A percentile compares a stretch with the other conserved stretches of the same genome.
phyloP scores from a whole-genome alignment of 257 asterid genomes.

The Plantago major region DNA sequence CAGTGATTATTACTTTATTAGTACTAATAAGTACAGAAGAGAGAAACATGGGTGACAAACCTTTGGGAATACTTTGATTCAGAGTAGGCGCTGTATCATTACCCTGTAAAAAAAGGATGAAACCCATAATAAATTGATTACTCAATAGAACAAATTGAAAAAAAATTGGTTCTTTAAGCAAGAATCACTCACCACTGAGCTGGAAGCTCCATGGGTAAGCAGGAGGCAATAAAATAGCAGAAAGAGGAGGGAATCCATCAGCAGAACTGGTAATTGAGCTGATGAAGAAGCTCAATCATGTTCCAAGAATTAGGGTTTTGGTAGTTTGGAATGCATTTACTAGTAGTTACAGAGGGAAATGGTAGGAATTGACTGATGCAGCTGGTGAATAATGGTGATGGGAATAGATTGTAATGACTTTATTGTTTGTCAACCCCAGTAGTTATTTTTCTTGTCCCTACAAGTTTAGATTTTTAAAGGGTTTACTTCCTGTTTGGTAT shows the following conservation, averaged over 20 bases:
- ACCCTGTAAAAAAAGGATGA: slow-evolving; percentile 18
- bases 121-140: background rate
- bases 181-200: slow-evolving; percentile 25
- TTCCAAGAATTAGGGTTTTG: background rate
- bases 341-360: background rate
- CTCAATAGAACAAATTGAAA: too few species aligned
- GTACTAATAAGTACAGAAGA: background rate
- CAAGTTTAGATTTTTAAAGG: too few species aligned
- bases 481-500: too few species aligned
- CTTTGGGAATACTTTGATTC: slow-evolving; percentile 34
- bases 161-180: background rate
- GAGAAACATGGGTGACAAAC: slow-evolving; percentile 20
- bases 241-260: background rate
- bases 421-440: too few species aligned
- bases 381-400: background rate
- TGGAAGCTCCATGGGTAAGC: slow-evolving; percentile 33
- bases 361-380: background rate
- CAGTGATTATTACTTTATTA: too few species aligned
- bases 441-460: too few species aligned
- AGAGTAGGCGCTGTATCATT: slow-evolving; percentile 29
- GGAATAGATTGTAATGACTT: too few species aligned
- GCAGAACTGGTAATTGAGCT: background rate
- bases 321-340: background rate
- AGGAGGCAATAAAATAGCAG: slow-evolving; percentile 32
- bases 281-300: background rate